phyloP scores from a whole-genome alignment of 106 monocot species.

The Amphibolis antarctica region DNA sequence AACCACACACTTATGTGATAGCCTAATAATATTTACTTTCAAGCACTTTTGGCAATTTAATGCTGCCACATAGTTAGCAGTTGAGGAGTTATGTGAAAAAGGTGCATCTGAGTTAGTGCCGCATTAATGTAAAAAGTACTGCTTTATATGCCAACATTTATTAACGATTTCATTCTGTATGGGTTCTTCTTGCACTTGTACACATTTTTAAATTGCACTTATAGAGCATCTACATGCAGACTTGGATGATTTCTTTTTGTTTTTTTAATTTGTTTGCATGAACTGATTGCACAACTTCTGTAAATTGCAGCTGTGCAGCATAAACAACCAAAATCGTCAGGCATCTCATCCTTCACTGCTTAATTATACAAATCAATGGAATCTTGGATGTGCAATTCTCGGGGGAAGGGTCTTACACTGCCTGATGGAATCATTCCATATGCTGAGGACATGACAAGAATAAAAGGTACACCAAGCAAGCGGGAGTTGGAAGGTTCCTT shows the following conservation, averaged over 20 bases:
- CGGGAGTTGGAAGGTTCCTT: background rate
- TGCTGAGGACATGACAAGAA: background rate
- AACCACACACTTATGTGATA: no score
- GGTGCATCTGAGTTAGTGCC: background rate
- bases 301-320: background rate
- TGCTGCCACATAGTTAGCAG: no score
- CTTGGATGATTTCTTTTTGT: background rate
- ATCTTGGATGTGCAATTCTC: background rate
- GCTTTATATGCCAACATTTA: background rate
- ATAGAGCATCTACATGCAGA: no score
- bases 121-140: no score
- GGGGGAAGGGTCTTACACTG: background rate
- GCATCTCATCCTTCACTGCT: background rate
- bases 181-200: background rate
- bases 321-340: background rate
- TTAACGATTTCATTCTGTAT: background rate
- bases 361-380: constrained; percentile 1
- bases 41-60: no score
- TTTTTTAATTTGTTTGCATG: background rate
- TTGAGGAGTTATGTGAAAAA: no score
- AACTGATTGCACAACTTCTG: background rate
- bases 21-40: no score
- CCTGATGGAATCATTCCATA: constrained; percentile 5
- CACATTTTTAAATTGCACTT: no score
- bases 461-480: background rate